These are phyloP conservation scores for Suillus decipiens DNA, from an alignment of 768 basidiomycete species.

Conservation along the genomic window DNA sequence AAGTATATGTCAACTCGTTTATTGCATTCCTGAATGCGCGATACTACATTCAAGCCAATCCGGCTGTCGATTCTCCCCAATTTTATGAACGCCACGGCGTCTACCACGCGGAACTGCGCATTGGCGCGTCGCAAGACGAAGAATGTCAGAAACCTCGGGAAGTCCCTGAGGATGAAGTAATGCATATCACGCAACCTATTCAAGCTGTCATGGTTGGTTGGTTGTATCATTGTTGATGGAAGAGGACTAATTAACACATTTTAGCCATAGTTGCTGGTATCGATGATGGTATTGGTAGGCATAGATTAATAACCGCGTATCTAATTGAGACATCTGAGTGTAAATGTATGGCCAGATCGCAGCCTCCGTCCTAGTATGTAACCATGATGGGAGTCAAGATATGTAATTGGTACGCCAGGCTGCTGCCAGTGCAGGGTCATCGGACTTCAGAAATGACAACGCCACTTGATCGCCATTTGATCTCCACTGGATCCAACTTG, in stretches of 20 bases:
- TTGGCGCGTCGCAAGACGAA: not conserved
- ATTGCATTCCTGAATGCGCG: constrained; percentile 1
- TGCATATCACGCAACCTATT: not conserved
- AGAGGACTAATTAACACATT: not conserved
- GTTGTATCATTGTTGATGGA: not conserved
- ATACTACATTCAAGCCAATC: not conserved
- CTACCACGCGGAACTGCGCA: not conserved
- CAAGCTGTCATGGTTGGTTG: not conserved
- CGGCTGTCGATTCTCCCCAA: not conserved
- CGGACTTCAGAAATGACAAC: too few species aligned
- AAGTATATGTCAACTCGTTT: not conserved
- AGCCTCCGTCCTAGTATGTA: too few species aligned
- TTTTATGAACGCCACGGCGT: not conserved
- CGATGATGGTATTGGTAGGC: too few species aligned
- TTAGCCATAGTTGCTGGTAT: not conserved
- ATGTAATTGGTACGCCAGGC: too few species aligned
- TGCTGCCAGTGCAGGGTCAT: too few species aligned
- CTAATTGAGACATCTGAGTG: too few species aligned
- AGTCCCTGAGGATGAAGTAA: not conserved
- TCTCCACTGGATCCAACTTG: too few species aligned
- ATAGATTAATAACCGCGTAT: too few species aligned
- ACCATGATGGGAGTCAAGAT: too few species aligned
- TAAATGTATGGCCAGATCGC: too few species aligned
- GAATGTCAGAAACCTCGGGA: not conserved
- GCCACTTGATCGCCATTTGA: too few species aligned